Base-by-base conservation (phyloP, 805 yeast species). In the Ogataea methylovora region DNA sequence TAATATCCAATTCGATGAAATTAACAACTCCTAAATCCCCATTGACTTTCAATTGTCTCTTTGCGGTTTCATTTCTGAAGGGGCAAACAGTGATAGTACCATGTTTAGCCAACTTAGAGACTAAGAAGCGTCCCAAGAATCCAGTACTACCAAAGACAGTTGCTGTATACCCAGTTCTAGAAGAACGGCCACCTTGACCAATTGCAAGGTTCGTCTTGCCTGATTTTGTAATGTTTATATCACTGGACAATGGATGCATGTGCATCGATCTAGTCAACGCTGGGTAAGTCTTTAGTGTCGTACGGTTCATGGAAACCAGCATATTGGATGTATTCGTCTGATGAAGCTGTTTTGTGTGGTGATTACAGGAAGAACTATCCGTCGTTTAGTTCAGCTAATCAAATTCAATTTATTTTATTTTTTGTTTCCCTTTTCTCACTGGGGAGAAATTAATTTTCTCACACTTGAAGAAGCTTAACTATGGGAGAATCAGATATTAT, bases 11-110 rank as follows among this genome's bases (percentile, higher is more conserved):
- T 59, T 85, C 95, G 43, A 83, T 75, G 56, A 77, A 79, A 61
- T 81, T 82, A 21, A 85, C 86, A 29, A 85, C 94, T 22, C 95
- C 95, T 44, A 84, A 71, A 58, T 85, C 95, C 30, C 95, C 95
- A 31, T 79, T 69, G 36, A 82, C 84, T 62, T 84, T 85, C 47
- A 85, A 67, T 52, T 81, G 84, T 49, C 94, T 71, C 59, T 71
- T 79, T 52, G 78, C 73, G 68, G 78, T 67, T 49, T 80, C 88
- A 53, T 85, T 88, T 52, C 95, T 71, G 65, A 54, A 84, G n/a
- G 95, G 94, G 16, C 75, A 79, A 33, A 83, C 74, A 8, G 81
- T 76, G 35, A 70, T 59, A 20, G 94, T 85, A 42, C 95, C 95
- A 53, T 84, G 86, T 51, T 79, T 70, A 41, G 90, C 94, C 46